These are phyloP conservation scores for Rhodofomes roseus DNA, from an alignment of 1,284 basidiomycete species.

Conservation along the genomic window DNA sequence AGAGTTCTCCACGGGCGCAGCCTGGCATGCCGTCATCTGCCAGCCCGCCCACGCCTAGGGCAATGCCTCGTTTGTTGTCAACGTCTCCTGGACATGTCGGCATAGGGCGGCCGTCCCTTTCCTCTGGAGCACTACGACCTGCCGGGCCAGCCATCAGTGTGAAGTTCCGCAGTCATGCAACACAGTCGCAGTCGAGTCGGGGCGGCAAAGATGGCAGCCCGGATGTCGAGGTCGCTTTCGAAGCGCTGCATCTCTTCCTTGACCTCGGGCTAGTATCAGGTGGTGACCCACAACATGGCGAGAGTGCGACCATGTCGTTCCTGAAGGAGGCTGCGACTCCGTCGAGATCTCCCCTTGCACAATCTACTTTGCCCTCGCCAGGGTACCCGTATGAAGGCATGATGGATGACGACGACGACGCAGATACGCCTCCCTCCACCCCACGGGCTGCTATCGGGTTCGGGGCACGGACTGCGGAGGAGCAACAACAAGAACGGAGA, in stretches of 20 bases:
- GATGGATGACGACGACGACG: slow-evolving; percentile 17
- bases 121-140: slow-evolving; percentile 7
- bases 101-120: slow-evolving; percentile 11
- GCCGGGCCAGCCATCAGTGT: slow-evolving; percentile 18
- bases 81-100: slow-evolving; percentile 18
- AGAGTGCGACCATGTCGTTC: slow-evolving; percentile 35
- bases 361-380: background rate
- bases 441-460: slow-evolving; percentile 21
- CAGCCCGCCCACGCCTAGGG: slow-evolving; percentile 7
- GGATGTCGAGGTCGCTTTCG: slow-evolving; percentile 38
- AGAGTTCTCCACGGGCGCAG: slow-evolving; percentile 6
- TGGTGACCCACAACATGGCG: slow-evolving; percentile 28
- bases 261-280: slow-evolving; percentile 55
- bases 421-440: slow-evolving; percentile 36
- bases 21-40: slow-evolving; percentile 4
- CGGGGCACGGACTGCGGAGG: slow-evolving; percentile 22
- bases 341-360: background rate
- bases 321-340: slow-evolving; percentile 29
- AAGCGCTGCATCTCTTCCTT: slow-evolving; percentile 70
- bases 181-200: background rate
- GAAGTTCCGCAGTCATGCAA: slow-evolving; percentile 14
- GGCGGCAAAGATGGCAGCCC: slow-evolving; percentile 7
- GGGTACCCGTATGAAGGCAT: background rate
- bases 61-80: slow-evolving; percentile 10
- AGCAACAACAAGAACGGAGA: slow-evolving; percentile 36